Percentiles rank a stretch among this genome's conserved stretches.
Evolutionary conservation across 768 basidiomycete species (phyloP).

Genomic region (Kwoniella newhampshirensis): DNA sequence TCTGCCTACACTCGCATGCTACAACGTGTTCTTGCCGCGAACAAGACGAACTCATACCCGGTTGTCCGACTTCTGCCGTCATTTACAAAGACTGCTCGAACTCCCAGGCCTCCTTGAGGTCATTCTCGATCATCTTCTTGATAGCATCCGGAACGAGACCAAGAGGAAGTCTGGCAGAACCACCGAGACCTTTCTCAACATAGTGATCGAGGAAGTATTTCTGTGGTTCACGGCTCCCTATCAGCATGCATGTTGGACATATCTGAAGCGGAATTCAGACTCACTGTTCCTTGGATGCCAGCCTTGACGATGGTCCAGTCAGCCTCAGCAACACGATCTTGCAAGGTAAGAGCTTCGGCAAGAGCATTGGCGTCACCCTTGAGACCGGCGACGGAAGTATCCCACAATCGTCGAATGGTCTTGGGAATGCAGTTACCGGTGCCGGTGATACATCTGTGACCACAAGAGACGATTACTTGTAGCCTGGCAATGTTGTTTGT

Average conservation of each 20-base stretch:
- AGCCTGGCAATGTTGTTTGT: background rate
- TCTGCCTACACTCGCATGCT: no score
- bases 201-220: constrained; percentile 53
- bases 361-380: constrained; percentile 45
- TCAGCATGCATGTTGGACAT: background rate
- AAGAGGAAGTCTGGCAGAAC: constrained; percentile 48
- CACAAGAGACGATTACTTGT: background rate
- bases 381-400: constrained; percentile 47
- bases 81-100: constrained; percentile 44
- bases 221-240: constrained; percentile 2
- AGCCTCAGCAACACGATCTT: constrained; percentile 52
- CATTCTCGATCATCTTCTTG: constrained; percentile 51
- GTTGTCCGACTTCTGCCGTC: no score
- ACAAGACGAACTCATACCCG: no score
- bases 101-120: constrained; percentile 49
- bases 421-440: constrained; percentile 55
- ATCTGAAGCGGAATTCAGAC: no score
- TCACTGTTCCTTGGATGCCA: constrained; percentile 49
- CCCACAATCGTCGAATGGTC: constrained; percentile 54
- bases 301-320: constrained; percentile 55
- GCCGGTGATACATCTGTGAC: constrained; percentile 59
- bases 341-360: constrained; percentile 50
- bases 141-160: constrained; percentile 42
- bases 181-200: constrained; percentile 51
- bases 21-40: no score